A percentile compares a stretch with the other conserved stretches of the same genome.
phyloP scores from a whole-genome alignment of 225 moss, liverwort and hornwort genomes.

The Bryum argenteum region DNA sequence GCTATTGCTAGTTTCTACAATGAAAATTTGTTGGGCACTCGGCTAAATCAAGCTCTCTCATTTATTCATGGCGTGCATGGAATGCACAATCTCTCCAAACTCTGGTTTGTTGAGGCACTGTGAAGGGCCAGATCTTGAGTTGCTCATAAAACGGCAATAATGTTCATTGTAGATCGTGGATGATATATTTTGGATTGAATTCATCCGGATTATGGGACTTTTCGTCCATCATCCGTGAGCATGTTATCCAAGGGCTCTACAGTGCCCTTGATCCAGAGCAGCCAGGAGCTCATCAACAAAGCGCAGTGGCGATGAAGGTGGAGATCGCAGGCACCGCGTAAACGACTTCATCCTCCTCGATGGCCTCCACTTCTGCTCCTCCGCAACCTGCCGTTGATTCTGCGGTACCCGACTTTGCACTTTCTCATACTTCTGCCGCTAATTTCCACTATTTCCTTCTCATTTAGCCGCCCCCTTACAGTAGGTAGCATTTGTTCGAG shows the following conservation, averaged over 20 bases:
- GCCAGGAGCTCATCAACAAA: neutral
- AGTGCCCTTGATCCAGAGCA: neutral
- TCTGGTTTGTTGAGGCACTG: too few species aligned
- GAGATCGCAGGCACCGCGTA: constrained; percentile 5
- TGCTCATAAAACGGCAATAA: too few species aligned
- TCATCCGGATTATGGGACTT: neutral
- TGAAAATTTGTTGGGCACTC: too few species aligned
- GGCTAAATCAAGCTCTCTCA: too few species aligned
- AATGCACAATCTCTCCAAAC: too few species aligned
- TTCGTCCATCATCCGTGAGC: neutral
- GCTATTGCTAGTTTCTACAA: too few species aligned
- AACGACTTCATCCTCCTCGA: constrained; percentile 23
- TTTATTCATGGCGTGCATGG: too few species aligned
- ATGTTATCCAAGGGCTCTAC: neutral
- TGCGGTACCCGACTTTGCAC: neutral
- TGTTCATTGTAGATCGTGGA: too few species aligned
- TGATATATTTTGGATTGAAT: neutral
- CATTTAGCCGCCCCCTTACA: neutral
- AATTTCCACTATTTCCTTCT: neutral
- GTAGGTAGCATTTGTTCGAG: neutral
- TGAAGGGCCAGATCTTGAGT: too few species aligned
- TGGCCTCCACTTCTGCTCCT: constrained; percentile 23
- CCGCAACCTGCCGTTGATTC: neutral
- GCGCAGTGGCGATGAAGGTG: constrained; percentile 16
- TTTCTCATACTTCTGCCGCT: neutral